Conservation (phyloP, 1,284 basidiomycete species). For the Austroboletus novae-zelandiae region DNA sequence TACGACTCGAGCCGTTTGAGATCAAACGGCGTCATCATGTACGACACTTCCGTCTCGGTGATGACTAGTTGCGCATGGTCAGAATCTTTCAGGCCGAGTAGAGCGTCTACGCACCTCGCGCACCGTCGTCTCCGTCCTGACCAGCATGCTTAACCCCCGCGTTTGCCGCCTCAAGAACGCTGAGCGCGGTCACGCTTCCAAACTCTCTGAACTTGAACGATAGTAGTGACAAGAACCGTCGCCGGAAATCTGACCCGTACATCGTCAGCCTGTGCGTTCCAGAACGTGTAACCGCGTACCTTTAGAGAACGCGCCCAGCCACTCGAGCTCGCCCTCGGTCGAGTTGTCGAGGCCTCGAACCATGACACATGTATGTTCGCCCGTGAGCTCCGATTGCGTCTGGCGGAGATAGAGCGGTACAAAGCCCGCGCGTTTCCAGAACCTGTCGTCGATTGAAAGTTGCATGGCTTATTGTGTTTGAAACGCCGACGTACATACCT, state of each 20-base stretch:
- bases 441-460: slow-evolving; percentile 44
- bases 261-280: no score
- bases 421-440: slow-evolving; percentile 96
- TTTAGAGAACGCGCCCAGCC: slow-evolving; percentile 89
- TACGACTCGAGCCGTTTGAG: slow-evolving; percentile 96
- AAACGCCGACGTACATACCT: slow-evolving; percentile 42
- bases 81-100: not conserved
- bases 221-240: slow-evolving; percentile 85
- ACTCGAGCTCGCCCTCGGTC: slow-evolving; percentile 60
- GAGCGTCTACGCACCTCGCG: slow-evolving; percentile 37
- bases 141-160: slow-evolving; percentile 54
- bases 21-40: slow-evolving; percentile 88
- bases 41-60: slow-evolving; percentile 66
- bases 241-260: slow-evolving; percentile 73
- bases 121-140: slow-evolving; percentile 35
- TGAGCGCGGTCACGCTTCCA: slow-evolving; percentile 82
- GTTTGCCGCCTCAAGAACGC: slow-evolving; percentile 84
- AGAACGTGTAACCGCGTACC: slow-evolving; percentile 46
- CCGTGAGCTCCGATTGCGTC: slow-evolving; percentile 92
- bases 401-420: slow-evolving; percentile 93
- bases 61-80: slow-evolving; percentile 39
- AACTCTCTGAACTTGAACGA: slow-evolving; percentile 97
- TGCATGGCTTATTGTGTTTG: not conserved
- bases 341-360: slow-evolving; percentile 77
- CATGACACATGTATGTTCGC: slow-evolving; percentile 97